Base-by-base conservation (phyloP, 2,329 filamentous ascomycete genomes). In the Aspergillus oerlinghausenensis region DNA sequence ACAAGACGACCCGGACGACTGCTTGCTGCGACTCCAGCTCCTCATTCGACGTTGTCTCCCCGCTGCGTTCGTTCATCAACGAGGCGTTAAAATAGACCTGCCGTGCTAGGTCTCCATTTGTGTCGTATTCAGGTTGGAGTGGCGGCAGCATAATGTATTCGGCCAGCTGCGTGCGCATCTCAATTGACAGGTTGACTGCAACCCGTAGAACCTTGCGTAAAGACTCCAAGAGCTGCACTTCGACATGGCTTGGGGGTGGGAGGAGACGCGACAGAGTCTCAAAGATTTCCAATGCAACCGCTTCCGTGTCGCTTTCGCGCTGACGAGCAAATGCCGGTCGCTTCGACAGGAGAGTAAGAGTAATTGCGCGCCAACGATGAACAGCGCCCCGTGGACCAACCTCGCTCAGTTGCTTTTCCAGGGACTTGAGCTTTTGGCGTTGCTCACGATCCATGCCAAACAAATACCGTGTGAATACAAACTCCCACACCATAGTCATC, bases 401-500 rank as follows among this genome's bases (percentile, higher is more conserved):
- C 71, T 99, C 94, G 21, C 84, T 83, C 29, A 99, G 82, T 42
- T 89, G 87, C 79, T 96, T 97, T 77, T 99, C 95, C 8, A 99
- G 84, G 35, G 89, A 87, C 79, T 99, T 97, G 73, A 99, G 87
- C 76, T 97, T 97, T 75, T 97, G 92, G 66, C 94, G 86, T 76
- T 99, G 94, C 75, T 97, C 94, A 66, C 92, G 85, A 72, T 99
- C 94, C 91, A 99, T 96, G 67, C 94, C 94, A 72, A 99, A 99
- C 26, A 99, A 86, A 73, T 99, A 99, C 62, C 94, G 87, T 8
- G 93, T 97, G 72, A 99, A 99, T 71, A 99, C 88, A 70, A 95
- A 97, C 75, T 99, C 94, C 92, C 92, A 99, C 52, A 99, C 87
- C 92, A 99, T 97, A 60, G 89, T 94, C 92, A 97, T 97, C 55